Percentiles rank a stretch among this genome's conserved stretches.
Conservation (phyloP, 352 stramenopile genomes). For the Pseudoperonospora humuli region DNA sequence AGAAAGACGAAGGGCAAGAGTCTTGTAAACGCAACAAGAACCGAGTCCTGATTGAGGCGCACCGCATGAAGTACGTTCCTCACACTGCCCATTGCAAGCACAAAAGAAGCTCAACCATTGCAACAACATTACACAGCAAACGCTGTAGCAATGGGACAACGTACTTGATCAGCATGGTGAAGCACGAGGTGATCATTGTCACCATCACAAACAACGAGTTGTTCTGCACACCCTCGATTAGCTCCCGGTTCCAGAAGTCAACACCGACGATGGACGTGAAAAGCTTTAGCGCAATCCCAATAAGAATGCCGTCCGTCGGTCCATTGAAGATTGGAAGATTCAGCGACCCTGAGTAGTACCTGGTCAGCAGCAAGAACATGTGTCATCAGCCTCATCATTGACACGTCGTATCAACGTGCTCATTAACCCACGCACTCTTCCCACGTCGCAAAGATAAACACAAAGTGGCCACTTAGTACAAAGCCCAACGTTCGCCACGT, state of each 20-base stretch:
- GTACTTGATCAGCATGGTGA: constrained; percentile 75
- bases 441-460: constrained; percentile 86
- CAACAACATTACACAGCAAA: not conserved
- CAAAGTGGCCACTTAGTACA: constrained; percentile 62
- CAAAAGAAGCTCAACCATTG: not conserved
- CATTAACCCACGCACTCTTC: constrained; percentile 49
- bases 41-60: constrained; percentile 54
- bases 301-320: constrained; percentile 93
- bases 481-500: constrained; percentile 77
- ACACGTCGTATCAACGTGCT: not conserved
- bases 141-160: constrained; percentile 8
- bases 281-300: constrained; percentile 69
- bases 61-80: constrained; percentile 69
- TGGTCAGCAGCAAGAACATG: constrained; percentile 7
- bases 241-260: constrained; percentile 64
- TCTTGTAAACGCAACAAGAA: constrained; percentile 73
- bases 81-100: constrained; percentile 29
- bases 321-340: constrained; percentile 95
- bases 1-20: constrained; percentile 66
- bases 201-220: constrained; percentile 77
- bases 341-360: constrained; percentile 92
- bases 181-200: constrained; percentile 45
- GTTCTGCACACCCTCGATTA: constrained; percentile 58
- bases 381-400: not conserved
- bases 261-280: constrained; percentile 53